Evolutionary conservation across 2,329 filamentous ascomycete species (phyloP).

Genomic region (Metarhizium sp.): DNA sequence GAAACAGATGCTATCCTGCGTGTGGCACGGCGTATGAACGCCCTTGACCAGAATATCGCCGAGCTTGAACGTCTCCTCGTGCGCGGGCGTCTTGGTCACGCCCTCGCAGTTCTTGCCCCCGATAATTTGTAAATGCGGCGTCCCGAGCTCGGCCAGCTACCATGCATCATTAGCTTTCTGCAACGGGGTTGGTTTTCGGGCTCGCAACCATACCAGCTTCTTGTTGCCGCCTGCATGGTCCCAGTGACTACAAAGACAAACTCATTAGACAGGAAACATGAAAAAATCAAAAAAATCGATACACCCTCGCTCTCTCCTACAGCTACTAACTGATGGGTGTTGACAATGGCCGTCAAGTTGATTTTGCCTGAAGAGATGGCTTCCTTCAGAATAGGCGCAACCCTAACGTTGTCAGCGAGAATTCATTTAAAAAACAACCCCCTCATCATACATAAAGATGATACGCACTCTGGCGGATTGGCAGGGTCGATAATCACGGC

Average conservation of each 20-base stretch:
- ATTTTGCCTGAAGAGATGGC: slow-evolving; percentile 62
- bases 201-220: slow-evolving; percentile 43
- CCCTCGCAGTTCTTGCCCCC: slow-evolving; percentile 79
- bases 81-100: slow-evolving; percentile 66
- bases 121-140: slow-evolving; percentile 62
- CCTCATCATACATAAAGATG: neutral
- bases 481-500: slow-evolving; percentile 74
- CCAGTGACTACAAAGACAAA: slow-evolving; percentile 57
- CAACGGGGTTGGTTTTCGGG: no score
- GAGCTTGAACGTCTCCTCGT: slow-evolving; percentile 72
- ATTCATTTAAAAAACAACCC: no score
- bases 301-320: neutral
- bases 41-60: slow-evolving; percentile 76
- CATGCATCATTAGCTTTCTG: slow-evolving; percentile 2
- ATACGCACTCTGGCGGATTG: slow-evolving; percentile 61
- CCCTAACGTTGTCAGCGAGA: slow-evolving; percentile 28
- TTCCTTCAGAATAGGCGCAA: slow-evolving; percentile 59
- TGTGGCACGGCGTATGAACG: slow-evolving; percentile 95
- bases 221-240: slow-evolving; percentile 92
- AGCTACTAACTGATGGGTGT: slow-evolving; percentile 80
- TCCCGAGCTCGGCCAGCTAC: slow-evolving; percentile 36
- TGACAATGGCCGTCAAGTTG: slow-evolving; percentile 82
- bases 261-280: neutral
- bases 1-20: slow-evolving; percentile 96
- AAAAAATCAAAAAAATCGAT: no score